Base-by-base conservation (phyloP, 169 alveolate genomes). In the Cryptosporidium ryanae region DNA sequence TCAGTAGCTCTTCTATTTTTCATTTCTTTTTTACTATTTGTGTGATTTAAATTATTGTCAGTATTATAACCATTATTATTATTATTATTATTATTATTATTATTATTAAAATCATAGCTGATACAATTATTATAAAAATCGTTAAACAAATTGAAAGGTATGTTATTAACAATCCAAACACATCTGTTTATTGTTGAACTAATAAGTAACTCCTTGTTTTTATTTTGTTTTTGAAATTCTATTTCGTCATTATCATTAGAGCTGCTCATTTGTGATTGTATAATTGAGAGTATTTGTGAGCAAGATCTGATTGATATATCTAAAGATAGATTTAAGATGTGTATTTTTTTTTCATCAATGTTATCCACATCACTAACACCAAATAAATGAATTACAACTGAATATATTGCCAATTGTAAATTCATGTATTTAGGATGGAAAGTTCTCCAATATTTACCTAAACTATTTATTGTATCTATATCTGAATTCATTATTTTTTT, bases 1-100 rank as follows among this genome's bases (percentile, higher is more conserved):
- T 76, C 87, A 13, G 87, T 59, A 25, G 87, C 87, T 18, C 87
- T 55, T 76, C 87, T 76, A 29, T 76, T 76, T 52, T 76, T 55
- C 46, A n/a, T n/a, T 23, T 59, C 38, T 18, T 43, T 34, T 4
- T 61, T 18, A 21, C 6, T 8, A 61, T 13, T 61, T 61, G 6
- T 6, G 5, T 61, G 48, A 61, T 31, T 6, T 8, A 21, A 23
- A 4, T 15, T 61, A 55, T 55, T 55, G 8, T 55, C 65, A n/a
- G n/a, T n/a, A n/a, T n/a, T n/a, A n/a, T n/a, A n/a, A 18, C 6
- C 64, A 54, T 12, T n/a, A 6, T 61, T 15, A 25, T 1, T 21
- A 13, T 13, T 25, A 61, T 27, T 31, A 15, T 1, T 8, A 25
- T 61, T 61, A 61, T 61, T 18, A 21, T 61, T 2, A 15, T 23